Evolutionary conservation across 2,329 filamentous ascomycete species (phyloP).

Genomic region (Lasiodiplodia sp.): DNA sequence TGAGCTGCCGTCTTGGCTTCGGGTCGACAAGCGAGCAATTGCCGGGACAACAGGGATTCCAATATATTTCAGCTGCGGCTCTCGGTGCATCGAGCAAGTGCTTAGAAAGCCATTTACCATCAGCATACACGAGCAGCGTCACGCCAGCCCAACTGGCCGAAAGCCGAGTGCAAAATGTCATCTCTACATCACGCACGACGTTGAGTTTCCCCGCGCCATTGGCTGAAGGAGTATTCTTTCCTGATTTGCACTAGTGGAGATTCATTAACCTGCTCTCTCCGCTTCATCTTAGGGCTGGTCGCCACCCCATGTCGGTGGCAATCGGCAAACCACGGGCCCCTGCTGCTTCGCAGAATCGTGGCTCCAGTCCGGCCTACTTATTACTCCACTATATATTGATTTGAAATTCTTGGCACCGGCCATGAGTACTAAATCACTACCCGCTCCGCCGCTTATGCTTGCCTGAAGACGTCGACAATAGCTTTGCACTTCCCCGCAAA

Average conservation of each 20-base stretch:
- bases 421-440: neutral
- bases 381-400: neutral
- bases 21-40: slow-evolving; percentile 1
- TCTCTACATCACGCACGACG: neutral
- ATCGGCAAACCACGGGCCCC: neutral
- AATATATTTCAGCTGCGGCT: slow-evolving; percentile 5
- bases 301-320: slow-evolving; percentile 7
- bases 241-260: neutral
- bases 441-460: neutral
- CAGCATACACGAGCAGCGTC: neutral
- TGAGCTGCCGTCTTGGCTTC: neutral
- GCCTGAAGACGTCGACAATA: neutral
- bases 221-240: neutral
- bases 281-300: neutral
- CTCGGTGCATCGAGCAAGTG: neutral
- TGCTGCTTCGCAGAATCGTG: slow-evolving; percentile 4
- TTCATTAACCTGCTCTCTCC: neutral
- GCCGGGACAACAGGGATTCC: neutral
- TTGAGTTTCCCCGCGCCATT: neutral
- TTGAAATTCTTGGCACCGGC: neutral
- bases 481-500: neutral
- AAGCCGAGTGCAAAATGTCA: neutral
- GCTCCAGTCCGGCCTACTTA: slow-evolving; percentile 15
- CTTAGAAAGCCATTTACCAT: neutral
- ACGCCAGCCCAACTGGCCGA: neutral